Evolutionary conservation across 805 yeast species (phyloP).

Genomic region (Nakazawaea holstii): DNA sequence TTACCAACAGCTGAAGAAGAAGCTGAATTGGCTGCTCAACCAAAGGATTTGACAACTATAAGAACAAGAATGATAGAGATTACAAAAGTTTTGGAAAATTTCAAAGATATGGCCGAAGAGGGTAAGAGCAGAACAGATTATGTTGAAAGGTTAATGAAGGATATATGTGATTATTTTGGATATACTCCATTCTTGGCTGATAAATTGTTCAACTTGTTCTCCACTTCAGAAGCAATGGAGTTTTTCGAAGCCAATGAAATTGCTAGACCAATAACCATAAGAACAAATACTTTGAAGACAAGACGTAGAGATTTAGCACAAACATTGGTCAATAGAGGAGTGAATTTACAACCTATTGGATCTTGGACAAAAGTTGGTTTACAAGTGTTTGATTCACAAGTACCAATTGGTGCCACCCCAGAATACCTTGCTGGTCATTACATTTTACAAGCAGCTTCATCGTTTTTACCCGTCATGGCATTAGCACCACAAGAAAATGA

Average conservation of each 20-base stretch:
- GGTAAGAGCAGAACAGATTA: slow-evolving; percentile 86
- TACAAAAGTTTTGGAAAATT: slow-evolving; percentile 89
- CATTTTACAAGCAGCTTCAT: slow-evolving; percentile 96
- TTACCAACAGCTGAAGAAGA: slow-evolving; percentile 70
- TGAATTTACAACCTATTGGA: slow-evolving; percentile 94
- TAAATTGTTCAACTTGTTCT: slow-evolving; percentile 83
- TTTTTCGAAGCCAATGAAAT: slow-evolving; percentile 98
- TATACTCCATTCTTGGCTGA: slow-evolving; percentile 90
- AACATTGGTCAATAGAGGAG: slow-evolving; percentile 92
- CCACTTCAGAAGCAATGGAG: slow-evolving; percentile 96
- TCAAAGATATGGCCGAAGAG: slow-evolving; percentile 74
- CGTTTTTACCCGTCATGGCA: slow-evolving; percentile 97
- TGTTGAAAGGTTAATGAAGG: slow-evolving; percentile 68
- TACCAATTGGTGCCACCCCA: slow-evolving; percentile 99
- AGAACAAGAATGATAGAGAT: slow-evolving; percentile 95
- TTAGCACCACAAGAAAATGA: slow-evolving; percentile 96
- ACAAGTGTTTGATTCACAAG: slow-evolving; percentile 96
- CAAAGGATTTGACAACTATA: slow-evolving; percentile 73
- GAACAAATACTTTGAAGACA: slow-evolving; percentile 94
- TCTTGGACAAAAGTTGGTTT: slow-evolving; percentile 98
- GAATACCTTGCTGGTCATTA: slow-evolving; percentile 98
- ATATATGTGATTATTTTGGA: slow-evolving; percentile 91
- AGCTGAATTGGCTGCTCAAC: slow-evolving; percentile 40
- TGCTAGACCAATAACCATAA: slow-evolving; percentile 91
- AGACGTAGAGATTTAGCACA: slow-evolving; percentile 96